Base-by-base conservation (phyloP, 345 rosid genomes). In the Gynandropsis gynandra region DNA sequence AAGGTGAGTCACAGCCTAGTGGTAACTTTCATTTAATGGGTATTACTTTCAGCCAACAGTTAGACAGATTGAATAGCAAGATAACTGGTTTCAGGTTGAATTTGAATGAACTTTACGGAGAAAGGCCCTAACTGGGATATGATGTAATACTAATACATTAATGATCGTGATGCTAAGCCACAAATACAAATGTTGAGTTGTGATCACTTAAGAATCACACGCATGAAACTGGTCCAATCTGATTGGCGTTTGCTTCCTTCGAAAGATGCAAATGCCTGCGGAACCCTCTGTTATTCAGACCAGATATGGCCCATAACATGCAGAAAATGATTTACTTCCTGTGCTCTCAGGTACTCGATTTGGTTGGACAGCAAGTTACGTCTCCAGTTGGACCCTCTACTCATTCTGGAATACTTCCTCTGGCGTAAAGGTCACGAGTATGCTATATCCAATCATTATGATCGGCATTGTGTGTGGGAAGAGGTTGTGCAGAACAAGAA, bases 331-430 rank as follows among this genome's bases (percentile, higher is more conserved):
- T 42, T 11, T 48, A 4, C n/a, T 52, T 50, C 29, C 47, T 54
- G 14, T 53, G 27, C 9, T 69, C 14, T 41, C 80, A 92, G 95
- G 76, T 92, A 92, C 72, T 92, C 98, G 10, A 92, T 92, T 57
- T 87, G 98, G 98, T 70, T 92, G 73, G 98, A 92, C 63, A 92
- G 98, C 84, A 87, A 92, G 69, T 64, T 92, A 42, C 88, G 98
- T 27, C 83, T 92, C 53, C 97, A 85, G 59, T 69, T 76, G 43
- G 98, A 92, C 51, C 98, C 98, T 42, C 66, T 79, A 24, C 81
- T 77, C 43, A 72, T 92, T 58, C 67, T 92, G 64, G 98, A 92
- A 46, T 85, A 87, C 74, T 81, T 92, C 59, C 69, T 92, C 50
- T 87, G 98, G 98, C 85, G 95, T 45, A 82, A 87, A 73, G 96